Percentiles rank a stretch among this genome's conserved stretches.
These are phyloP conservation scores for Eragrostis tef DNA, from an alignment of 202 grass and related monocot genomes.

Conservation along the genomic window DNA sequence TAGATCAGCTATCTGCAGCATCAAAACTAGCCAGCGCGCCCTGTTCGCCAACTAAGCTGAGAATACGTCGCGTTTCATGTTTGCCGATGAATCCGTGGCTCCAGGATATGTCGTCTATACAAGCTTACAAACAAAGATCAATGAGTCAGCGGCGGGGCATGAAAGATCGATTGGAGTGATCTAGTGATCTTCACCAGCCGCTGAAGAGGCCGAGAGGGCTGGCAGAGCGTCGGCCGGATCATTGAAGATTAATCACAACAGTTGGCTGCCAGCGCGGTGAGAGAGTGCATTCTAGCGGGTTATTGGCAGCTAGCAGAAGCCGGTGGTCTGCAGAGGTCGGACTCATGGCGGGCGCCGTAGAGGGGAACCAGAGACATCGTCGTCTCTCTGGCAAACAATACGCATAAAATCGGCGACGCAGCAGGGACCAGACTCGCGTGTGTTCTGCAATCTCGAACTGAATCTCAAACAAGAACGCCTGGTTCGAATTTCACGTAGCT, in stretches of 20 bases:
- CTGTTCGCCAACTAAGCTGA: background rate
- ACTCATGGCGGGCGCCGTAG: background rate
- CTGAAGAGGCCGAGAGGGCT: background rate
- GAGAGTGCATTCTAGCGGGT: background rate
- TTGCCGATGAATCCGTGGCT: background rate
- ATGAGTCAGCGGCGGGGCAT: background rate
- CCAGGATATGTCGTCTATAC: background rate
- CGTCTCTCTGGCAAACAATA: background rate
- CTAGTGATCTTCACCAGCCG: background rate
- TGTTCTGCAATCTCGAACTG: background rate
- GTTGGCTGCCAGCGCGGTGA: background rate
- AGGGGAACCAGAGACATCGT: background rate
- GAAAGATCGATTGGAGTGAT: constrained; percentile 8
- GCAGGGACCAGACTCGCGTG: background rate
- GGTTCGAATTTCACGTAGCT: background rate
- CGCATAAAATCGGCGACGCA: background rate
- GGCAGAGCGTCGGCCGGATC: background rate
- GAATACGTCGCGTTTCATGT: constrained; percentile 15
- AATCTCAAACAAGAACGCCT: constrained; percentile 21
- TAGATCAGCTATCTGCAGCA: background rate
- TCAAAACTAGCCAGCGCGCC: background rate
- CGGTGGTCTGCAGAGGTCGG: background rate
- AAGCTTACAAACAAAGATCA: background rate
- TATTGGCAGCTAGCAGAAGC: background rate
- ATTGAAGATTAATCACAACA: background rate